These are phyloP conservation scores for Penicillium palitans DNA, from an alignment of 2,329 filamentous ascomycete genomes.

Conservation along the genomic window DNA sequence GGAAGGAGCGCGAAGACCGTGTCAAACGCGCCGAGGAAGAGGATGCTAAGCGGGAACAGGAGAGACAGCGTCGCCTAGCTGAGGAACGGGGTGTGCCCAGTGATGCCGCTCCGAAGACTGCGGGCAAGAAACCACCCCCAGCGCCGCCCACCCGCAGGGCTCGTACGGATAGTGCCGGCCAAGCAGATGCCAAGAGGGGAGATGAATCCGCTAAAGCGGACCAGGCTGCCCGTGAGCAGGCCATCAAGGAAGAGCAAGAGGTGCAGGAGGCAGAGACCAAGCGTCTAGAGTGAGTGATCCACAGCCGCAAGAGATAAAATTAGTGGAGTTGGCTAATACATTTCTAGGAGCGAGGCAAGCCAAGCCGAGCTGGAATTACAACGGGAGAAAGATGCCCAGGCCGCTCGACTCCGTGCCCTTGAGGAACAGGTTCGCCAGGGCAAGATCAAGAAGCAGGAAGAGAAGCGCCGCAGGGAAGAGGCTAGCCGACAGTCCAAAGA, in stretches of 20 bases:
- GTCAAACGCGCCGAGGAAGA: slow-evolving; percentile 90
- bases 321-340: slow-evolving; percentile 13
- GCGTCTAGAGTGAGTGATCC: slow-evolving; percentile 74
- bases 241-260: slow-evolving; percentile 65
- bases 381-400: slow-evolving; percentile 75
- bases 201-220: slow-evolving; percentile 65
- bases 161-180: slow-evolving; percentile 54
- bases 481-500: slow-evolving; percentile 83
- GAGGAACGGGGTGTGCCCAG: slow-evolving; percentile 68
- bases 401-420: slow-evolving; percentile 79
- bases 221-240: slow-evolving; percentile 57
- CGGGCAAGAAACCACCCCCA: slow-evolving; percentile 71
- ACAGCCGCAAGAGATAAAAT: not conserved
- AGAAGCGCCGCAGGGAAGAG: slow-evolving; percentile 88
- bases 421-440: slow-evolving; percentile 92
- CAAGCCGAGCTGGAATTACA: slow-evolving; percentile 78
- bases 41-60: slow-evolving; percentile 81
- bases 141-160: slow-evolving; percentile 71
- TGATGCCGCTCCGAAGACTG: slow-evolving; percentile 55
- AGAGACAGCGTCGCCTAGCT: slow-evolving; percentile 78
- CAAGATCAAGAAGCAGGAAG: slow-evolving; percentile 94
- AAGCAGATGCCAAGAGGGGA: slow-evolving; percentile 59
- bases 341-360: slow-evolving; percentile 66
- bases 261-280: slow-evolving; percentile 71
- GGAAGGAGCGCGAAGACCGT: slow-evolving; percentile 81